Evolutionary conservation across 2,329 filamentous ascomycete genomes (phyloP).

Genomic region (Aspergillus sojae): DNA sequence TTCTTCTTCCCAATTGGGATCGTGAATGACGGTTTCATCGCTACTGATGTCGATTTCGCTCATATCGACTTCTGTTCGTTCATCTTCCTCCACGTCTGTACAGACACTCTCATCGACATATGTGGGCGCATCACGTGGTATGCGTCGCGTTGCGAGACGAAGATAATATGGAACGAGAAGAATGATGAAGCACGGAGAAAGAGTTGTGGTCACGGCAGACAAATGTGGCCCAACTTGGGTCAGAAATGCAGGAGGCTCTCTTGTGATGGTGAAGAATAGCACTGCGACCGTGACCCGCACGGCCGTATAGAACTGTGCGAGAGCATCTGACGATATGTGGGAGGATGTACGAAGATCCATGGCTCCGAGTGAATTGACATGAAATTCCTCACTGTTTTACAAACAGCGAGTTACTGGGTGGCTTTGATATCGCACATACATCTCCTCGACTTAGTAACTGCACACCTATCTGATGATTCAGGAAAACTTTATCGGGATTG

Average conservation of each 20-base stretch:
- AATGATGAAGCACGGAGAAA: neutral
- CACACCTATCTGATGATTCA: neutral
- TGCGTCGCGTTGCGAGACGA: neutral
- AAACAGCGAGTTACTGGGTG: neutral
- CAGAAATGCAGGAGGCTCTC: neutral
- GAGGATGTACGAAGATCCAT: neutral
- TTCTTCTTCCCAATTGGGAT: neutral
- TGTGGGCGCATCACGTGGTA: neutral
- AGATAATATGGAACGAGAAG: neutral
- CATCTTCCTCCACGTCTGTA: neutral
- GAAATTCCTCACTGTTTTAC: neutral
- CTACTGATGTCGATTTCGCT: neutral
- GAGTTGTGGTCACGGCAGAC: neutral
- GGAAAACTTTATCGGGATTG: neutral
- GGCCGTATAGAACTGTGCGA: neutral
- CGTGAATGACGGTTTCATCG: neutral
- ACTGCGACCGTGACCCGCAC: neutral
- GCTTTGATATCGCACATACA: too few species aligned
- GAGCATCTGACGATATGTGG: neutral
- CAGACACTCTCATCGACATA: neutral
- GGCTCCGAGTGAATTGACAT: neutral
- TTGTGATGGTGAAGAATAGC: neutral
- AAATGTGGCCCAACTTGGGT: neutral
- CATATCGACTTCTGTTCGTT: neutral
- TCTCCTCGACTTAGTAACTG: neutral